Base-by-base conservation (phyloP, 805 yeast species). In the Lachancea sp. region DNA sequence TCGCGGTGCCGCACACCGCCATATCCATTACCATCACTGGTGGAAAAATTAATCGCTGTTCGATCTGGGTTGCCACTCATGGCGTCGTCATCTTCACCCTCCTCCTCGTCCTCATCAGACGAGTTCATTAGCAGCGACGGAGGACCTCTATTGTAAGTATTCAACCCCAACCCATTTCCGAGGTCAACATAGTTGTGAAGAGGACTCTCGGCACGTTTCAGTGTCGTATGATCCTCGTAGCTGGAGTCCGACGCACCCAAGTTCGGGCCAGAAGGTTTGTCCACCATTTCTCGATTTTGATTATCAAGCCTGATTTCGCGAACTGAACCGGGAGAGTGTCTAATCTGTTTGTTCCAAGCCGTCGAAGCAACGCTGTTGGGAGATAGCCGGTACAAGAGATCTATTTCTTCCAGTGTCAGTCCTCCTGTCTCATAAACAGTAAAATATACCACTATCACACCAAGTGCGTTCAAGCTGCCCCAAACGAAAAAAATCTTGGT, bases 401-500 rank as follows among this genome's bases (percentile, higher is more conserved):
- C 90, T 43, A 87, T 81, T 53, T 87, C 88, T 65, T 87, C 95
- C 59, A 87, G 73, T 55, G 81, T 78, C 42, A 86, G 69, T 0
- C 95, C 95, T 55, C 78, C 82, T 0, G 95, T 86, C 61, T 85
- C 93, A 65, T 81, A 85, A 29, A 85, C 86, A 45, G 75, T 69
- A 42, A 83, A 75, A 61, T 81, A 82, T 5, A 80, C 81, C 49
- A 81, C 74, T 2, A 82, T 51, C 3, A 78, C 75, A 1, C 83
- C 88, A 3, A 72, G 36, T 1, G 78, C 68, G 61, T 81, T 83
- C 47, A 78, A 66, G 0, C 85, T 77, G 3, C 93, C 93, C 95
- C 95, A 85, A 4, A 85, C 68, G 60, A 83, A 85, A 62, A 85
- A 85, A 20, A 85, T 83, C 49, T 76, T 80, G 25, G 81, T 76